Evolutionary conservation across 176 grass and related monocot genomes (phyloP), one percentile per base, ranked within the genome.

Genomic region (Eragrostis nindensis): DNA sequence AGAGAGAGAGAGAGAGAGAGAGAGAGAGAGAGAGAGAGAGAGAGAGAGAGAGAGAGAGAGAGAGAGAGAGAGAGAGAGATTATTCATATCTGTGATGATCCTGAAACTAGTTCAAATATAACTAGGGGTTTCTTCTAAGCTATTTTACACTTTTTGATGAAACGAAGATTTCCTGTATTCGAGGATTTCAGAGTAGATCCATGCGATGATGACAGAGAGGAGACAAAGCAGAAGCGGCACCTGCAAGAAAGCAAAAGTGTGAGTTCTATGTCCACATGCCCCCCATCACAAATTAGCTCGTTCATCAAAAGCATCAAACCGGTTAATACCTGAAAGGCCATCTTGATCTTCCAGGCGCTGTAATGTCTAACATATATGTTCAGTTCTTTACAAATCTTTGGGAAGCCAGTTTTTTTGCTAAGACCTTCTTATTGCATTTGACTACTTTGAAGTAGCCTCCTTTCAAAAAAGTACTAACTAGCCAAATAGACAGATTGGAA

Each of bases 81-180:
- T 52, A 17, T 52, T 15, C 49, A 52, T 52, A 52, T 52, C 49
- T 52, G 18, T 4, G 49, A 19, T 54, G 18, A n/a, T 54, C 17
- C 32, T 36, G 16, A 54, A 54, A 5, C 18, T 21, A 21, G 62
- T 2, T 32, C 15, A 52, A 66, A 74, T n/a, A n/a, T n/a, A n/a
- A n/a, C 1, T 48, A 80, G 52, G 4, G 76, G 47, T 44, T 62
- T 65, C 5, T 49, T 14, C 7, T 59, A 19, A 82, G 41, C 61
- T 30, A 80, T 53, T 87, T 95, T 88, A 95, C 93, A 85, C 52
- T 90, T 92, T 92, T 41, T 81, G 59, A n/a, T n/a, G n/a, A 5
- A 43, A 59, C 1, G 41, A 79, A 44, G 66, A 76, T 71, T 86
- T 92, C 69, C 36, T 75, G 74, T 90, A 88, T 54, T 92, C 73